Evolutionary conservation across 139 green algal genomes (phyloP), one percentile per base, ranked within the genome.

Genomic region (Picochlorum sp.): DNA sequence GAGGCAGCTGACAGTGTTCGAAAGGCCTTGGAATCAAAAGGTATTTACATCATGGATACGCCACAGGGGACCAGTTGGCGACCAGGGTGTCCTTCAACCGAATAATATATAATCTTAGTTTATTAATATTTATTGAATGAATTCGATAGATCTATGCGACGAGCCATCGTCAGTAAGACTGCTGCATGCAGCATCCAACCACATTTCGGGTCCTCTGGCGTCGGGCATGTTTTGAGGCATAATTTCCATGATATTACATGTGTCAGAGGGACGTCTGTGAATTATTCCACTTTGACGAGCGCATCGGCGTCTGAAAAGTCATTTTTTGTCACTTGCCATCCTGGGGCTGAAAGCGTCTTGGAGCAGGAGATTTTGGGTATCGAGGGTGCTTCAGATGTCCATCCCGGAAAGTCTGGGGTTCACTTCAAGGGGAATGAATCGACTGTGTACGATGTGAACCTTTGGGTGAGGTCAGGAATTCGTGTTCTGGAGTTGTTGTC

Each of bases 311-410:
- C n/a, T 28, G 20, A 28, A 32, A 15, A 30, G 51, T 18, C 49
- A 20, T 93, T 74, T 73, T 88, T 81, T 37, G 88, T 77, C 7
- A 92, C 88, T 1, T 96, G 88, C 65, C 78, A 87, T 16, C 88
- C 88, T 6, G 88, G 88, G 0, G 55, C 94, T n/a, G 86, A 96
- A 49, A 66, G 80, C 56, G 71, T 89, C 4, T 72, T 92, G 14
- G 85, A 80, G 1, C 16, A 28, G 3, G 88, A 95, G 74, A 77
- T 95, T 11, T 15, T 16, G 1, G 16, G 52, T 9, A 79, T 92
- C 4, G 47, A 41, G 34, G 72, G 77, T 34, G 79, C 84, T 7
- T 1, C 14, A 13, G 63, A 68, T 34, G 59, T 88, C 1, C 23
- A 38, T 13, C 59, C 65, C 4, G 76, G 72, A 49, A 81, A 67